These are phyloP conservation scores for Cunninghamia lanceolata DNA, from an alignment of 75 land plant species.

Conservation along the genomic window DNA sequence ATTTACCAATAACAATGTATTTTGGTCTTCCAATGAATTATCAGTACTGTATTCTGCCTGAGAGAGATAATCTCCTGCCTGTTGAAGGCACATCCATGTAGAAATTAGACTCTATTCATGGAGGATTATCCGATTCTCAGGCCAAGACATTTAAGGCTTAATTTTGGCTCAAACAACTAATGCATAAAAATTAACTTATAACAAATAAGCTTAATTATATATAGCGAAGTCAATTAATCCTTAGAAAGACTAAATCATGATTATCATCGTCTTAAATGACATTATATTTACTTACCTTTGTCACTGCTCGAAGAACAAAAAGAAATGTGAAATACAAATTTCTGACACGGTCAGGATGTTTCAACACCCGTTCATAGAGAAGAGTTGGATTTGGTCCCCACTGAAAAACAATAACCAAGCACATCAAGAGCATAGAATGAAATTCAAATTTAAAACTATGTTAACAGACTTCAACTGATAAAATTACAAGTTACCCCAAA, in stretches of 20 bases:
- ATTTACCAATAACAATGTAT: slow-evolving; percentile 19
- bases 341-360: slow-evolving; percentile 35
- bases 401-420: slow-evolving; percentile 5
- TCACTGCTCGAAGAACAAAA: slow-evolving; percentile 47
- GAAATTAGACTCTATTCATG: slow-evolving; percentile 1
- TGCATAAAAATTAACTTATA: not conserved
- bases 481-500: not conserved
- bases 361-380: slow-evolving; percentile 41
- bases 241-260: not conserved
- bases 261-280: not conserved
- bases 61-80: slow-evolving; percentile 32
- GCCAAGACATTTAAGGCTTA: not conserved
- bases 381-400: slow-evolving; percentile 42
- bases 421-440: not conserved
- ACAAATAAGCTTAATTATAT: not conserved
- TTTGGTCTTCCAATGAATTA: slow-evolving; percentile 22
- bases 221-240: not conserved
- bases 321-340: slow-evolving; percentile 46
- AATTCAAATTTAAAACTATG: not conserved
- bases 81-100: slow-evolving; percentile 1
- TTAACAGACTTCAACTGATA: not conserved
- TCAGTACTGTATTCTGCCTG: slow-evolving; percentile 45
- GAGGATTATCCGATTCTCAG: not conserved
- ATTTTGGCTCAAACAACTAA: not conserved
- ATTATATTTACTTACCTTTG: slow-evolving; percentile 19